Percentiles rank a stretch among this genome's conserved stretches.
Evolutionary conservation across 208 protist species (phyloP).

Genomic region (Leishmania tarentolae): DNA sequence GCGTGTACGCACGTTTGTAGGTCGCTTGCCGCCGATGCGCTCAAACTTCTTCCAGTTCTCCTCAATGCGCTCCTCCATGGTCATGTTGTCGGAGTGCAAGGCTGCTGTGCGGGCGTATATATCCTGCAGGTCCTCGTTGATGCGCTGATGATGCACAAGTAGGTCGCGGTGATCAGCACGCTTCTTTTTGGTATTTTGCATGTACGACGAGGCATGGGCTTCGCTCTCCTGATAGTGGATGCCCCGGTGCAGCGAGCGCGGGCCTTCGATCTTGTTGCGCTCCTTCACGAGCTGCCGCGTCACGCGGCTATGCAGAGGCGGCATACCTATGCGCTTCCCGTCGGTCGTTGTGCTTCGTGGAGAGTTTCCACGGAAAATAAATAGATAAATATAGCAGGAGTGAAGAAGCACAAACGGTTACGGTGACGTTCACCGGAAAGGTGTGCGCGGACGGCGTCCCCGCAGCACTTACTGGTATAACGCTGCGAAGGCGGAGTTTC

Average conservation of each 20-base stretch:
- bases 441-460: neutral
- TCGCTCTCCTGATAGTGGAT: constrained; percentile 81
- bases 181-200: constrained; percentile 40
- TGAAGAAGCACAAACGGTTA: neutral
- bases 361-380: no score
- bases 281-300: constrained; percentile 72
- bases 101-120: constrained; percentile 79
- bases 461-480: neutral
- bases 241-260: constrained; percentile 79
- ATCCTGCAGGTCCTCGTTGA: constrained; percentile 81
- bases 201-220: constrained; percentile 43
- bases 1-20: constrained; percentile 32
- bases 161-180: constrained; percentile 71
- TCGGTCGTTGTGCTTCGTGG: neutral
- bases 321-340: constrained; percentile 44
- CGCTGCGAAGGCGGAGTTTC: neutral
- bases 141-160: constrained; percentile 88
- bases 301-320: constrained; percentile 70
- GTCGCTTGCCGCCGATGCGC: constrained; percentile 76
- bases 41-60: constrained; percentile 84
- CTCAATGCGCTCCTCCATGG: constrained; percentile 91
- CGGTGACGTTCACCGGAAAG: neutral
- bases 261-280: constrained; percentile 62
- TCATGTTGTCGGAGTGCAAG: constrained; percentile 67
- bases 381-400: no score